A percentile compares a stretch with the other conserved stretches of the same genome.
These are phyloP conservation scores for Russula virescens DNA, from an alignment of 768 basidiomycete genomes.

Conservation along the genomic window DNA sequence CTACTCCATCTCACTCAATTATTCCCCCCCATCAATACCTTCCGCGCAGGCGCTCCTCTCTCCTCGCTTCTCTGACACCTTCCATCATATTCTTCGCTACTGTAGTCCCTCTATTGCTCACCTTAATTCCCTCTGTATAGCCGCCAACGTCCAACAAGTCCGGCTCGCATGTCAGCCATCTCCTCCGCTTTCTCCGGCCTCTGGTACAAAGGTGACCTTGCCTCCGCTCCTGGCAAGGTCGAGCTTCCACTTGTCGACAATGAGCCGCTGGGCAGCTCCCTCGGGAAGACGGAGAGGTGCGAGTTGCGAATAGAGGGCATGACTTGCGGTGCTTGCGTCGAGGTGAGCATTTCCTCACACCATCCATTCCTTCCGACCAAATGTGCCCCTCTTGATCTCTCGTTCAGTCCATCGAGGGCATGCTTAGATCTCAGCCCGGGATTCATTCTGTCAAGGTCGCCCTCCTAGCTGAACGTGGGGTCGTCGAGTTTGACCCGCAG, in stretches of 20 bases:
- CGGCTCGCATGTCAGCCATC: conserved; percentile 10
- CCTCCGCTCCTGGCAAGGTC: conserved; percentile 26
- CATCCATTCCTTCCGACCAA: background rate
- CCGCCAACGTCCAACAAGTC: background rate
- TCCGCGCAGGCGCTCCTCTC: background rate
- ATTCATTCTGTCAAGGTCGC: conserved; percentile 91
- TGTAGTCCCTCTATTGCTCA: no score
- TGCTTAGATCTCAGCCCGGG: conserved; percentile 79
- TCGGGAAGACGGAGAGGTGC: conserved; percentile 45
- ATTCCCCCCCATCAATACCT: background rate
- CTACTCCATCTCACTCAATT: no score
- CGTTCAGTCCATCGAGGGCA: conserved; percentile 75
- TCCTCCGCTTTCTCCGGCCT: conserved; percentile 14
- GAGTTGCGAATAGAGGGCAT: conserved; percentile 83
- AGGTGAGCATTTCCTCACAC: conserved; percentile 43
- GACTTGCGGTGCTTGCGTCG: conserved; percentile 87
- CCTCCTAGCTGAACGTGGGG: conserved; percentile 89
- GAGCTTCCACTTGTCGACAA: conserved; percentile 29
- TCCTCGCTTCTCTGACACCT: background rate
- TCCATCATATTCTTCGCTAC: background rate
- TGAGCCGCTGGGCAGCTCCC: conserved; percentile 29
- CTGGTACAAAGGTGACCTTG: conserved; percentile 9
- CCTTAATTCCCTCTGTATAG: no score
- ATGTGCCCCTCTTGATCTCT: background rate
- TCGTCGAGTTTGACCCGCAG: conserved; percentile 81